Percentiles rank a stretch among this genome's conserved stretches.
Evolutionary conservation across 2,329 filamentous ascomycete species (phyloP).

Genomic region (Penicillium sp.): DNA sequence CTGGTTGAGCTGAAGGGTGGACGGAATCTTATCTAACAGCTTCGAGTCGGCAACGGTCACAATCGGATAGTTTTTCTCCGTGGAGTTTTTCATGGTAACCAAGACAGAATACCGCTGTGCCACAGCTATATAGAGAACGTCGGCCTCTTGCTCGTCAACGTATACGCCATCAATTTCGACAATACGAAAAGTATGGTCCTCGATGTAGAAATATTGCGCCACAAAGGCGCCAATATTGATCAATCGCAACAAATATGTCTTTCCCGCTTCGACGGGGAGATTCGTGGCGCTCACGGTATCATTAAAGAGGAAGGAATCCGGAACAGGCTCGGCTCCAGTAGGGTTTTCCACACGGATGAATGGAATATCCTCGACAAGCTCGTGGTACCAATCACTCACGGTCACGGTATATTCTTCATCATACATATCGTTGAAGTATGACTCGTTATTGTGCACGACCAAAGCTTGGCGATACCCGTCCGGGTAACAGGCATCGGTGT

Average conservation of each 20-base stretch:
- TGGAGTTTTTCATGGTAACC: slow-evolving; percentile 62
- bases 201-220: slow-evolving; percentile 51
- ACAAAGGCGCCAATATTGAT: slow-evolving; percentile 73
- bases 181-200: slow-evolving; percentile 61
- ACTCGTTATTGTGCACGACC: slow-evolving; percentile 61
- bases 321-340: slow-evolving; percentile 64
- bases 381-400: slow-evolving; percentile 73
- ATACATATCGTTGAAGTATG: slow-evolving; percentile 50
- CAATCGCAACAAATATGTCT: slow-evolving; percentile 72
- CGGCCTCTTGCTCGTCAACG: slow-evolving; percentile 53
- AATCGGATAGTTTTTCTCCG: slow-evolving; percentile 58
- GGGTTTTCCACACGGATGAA: slow-evolving; percentile 49
- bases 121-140: slow-evolving; percentile 62
- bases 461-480: slow-evolving; percentile 69
- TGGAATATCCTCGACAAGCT: slow-evolving; percentile 57
- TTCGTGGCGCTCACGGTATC: slow-evolving; percentile 60
- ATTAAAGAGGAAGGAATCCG: slow-evolving; percentile 65
- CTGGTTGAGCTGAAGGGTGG: slow-evolving; percentile 34
- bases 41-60: slow-evolving; percentile 29
- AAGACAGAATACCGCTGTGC: slow-evolving; percentile 63
- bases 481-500: slow-evolving; percentile 63
- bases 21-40: slow-evolving; percentile 35
- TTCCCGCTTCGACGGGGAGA: slow-evolving; percentile 61
- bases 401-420: slow-evolving; percentile 64
- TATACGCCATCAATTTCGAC: slow-evolving; percentile 74